These are phyloP conservation scores for Ustilago tritici DNA, from an alignment of 1,284 basidiomycete genomes.

Conservation along the genomic window DNA sequence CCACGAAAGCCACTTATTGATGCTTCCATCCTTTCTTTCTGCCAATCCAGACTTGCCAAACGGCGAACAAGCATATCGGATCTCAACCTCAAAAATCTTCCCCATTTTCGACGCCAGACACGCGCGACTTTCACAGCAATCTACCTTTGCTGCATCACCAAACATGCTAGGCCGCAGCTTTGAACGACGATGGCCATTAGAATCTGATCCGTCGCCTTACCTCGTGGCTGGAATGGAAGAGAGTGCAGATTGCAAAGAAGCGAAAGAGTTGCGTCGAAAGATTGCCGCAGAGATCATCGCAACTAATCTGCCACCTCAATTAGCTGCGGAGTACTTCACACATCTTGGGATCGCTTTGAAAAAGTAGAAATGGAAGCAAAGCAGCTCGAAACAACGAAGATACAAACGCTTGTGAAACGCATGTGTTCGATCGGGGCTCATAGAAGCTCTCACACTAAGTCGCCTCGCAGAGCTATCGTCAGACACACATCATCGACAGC, in stretches of 20 bases:
- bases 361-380: neutral
- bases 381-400: neutral
- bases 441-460: too few relatives aligned
- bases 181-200: constrained; percentile 34
- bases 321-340: constrained; percentile 25
- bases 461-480: neutral
- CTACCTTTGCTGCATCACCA: constrained; percentile 36
- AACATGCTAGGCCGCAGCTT: constrained; percentile 40
- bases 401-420: neutral
- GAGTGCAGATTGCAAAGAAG: constrained; percentile 24
- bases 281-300: constrained; percentile 41
- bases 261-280: constrained; percentile 17
- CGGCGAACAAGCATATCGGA: constrained; percentile 35
- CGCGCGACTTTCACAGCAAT: constrained; percentile 1
- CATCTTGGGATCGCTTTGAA: constrained; percentile 15
- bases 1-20: neutral
- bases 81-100: constrained; percentile 29
- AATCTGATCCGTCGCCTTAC: constrained; percentile 31
- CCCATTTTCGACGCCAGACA: constrained; percentile 36
- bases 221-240: constrained; percentile 3
- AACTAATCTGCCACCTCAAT: constrained; percentile 18
- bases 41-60: constrained; percentile 26
- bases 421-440: neutral
- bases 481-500: neutral
- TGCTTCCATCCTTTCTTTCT: neutral